Conservation (phyloP, 2,329 filamentous ascomycete genomes). For the Cytospora mali region DNA sequence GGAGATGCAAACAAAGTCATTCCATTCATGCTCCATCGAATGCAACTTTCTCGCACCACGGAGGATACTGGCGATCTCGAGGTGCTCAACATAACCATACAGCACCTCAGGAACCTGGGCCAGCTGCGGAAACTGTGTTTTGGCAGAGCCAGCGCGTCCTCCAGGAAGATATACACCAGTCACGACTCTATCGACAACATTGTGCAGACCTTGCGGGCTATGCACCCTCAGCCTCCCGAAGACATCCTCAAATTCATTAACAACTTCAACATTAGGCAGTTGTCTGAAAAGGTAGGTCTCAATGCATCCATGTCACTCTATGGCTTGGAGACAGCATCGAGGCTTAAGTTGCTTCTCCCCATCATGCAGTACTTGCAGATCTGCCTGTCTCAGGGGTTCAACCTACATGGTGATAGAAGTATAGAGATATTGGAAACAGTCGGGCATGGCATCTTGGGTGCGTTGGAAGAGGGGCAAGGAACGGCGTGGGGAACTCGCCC, state of each 20-base stretch:
- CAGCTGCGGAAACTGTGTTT: slow-evolving; percentile 35
- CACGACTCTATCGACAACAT: slow-evolving; percentile 8
- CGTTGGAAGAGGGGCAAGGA: slow-evolving; percentile 17
- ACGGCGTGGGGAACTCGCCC: slow-evolving; percentile 19
- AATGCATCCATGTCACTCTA: slow-evolving; percentile 26
- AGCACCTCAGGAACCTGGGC: slow-evolving; percentile 19
- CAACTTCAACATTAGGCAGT: slow-evolving; percentile 43
- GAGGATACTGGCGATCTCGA: neutral
- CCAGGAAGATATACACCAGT: neutral
- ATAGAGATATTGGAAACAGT: neutral
- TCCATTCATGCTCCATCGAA: slow-evolving; percentile 36
- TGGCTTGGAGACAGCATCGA: slow-evolving; percentile 29
- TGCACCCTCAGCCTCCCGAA: neutral
- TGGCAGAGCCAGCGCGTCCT: slow-evolving; percentile 19
- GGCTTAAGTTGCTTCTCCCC: slow-evolving; percentile 21
- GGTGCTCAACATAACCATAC: slow-evolving; percentile 27
- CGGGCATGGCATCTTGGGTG: slow-evolving; percentile 11
- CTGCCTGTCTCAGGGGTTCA: slow-evolving; percentile 19
- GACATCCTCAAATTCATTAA: slow-evolving; percentile 43
- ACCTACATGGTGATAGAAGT: neutral
- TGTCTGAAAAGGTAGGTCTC: slow-evolving; percentile 28
- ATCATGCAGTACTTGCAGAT: slow-evolving; percentile 30
- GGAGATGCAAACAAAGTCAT: slow-evolving; percentile 29
- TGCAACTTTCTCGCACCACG: slow-evolving; percentile 9
- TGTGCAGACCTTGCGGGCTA: slow-evolving; percentile 4